Conservation (phyloP, 148 eudicot genomes). For the Fagopyrum tataricum region DNA sequence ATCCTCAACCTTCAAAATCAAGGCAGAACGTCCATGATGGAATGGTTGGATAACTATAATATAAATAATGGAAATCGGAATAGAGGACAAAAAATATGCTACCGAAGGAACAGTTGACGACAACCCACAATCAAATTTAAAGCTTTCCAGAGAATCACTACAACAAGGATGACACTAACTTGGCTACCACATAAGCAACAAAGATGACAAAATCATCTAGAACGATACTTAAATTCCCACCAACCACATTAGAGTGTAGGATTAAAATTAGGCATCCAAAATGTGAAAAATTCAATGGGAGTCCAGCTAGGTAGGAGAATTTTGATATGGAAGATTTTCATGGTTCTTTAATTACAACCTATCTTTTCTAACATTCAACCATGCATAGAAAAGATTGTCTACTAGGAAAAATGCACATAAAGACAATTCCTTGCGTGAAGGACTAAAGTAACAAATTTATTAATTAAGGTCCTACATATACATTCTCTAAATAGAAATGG, state of each 20-base stretch:
- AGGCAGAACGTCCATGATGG: not conserved
- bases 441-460: not conserved
- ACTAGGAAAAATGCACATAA: not conserved
- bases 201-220: constrained; percentile 7
- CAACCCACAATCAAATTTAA: not conserved
- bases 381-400: not conserved
- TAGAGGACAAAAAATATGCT: not conserved
- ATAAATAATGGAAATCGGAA: not conserved
- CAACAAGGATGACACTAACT: not conserved
- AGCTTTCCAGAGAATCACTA: not conserved
- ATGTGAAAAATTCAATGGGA: not conserved
- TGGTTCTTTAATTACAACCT: not conserved
- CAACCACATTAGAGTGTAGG: not conserved
- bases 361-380: not conserved
- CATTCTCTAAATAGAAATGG: not conserved
- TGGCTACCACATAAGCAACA: not conserved
- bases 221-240: not conserved
- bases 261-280: not conserved
- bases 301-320: not conserved
- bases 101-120: not conserved
- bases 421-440: not conserved
- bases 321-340: not conserved
- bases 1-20: not conserved
- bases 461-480: not conserved
- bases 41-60: not conserved